Conservation (phyloP, 2,329 filamentous ascomycete species). For the Trichoderma koningiopsis region DNA sequence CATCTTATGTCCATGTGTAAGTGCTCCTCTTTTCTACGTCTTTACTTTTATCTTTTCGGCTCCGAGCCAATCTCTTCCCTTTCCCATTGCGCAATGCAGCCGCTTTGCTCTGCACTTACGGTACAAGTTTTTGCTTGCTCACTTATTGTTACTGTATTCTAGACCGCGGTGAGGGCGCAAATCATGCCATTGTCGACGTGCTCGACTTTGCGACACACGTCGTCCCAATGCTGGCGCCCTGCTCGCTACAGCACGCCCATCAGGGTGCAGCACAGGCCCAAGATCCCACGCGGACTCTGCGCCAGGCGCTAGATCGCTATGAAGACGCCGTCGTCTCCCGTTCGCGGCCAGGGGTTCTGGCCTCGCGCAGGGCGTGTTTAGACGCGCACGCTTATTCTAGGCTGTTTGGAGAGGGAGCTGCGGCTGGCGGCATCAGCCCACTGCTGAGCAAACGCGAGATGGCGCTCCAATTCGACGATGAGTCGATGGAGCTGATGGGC, state of each 20-base stretch:
- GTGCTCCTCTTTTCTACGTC: conserved; percentile 30
- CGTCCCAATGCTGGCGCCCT: conserved; percentile 28
- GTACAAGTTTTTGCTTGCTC: neutral
- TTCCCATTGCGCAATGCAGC: neutral
- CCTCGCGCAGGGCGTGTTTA: conserved; percentile 54
- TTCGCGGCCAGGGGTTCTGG: conserved; percentile 49
- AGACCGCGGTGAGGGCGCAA: conserved; percentile 61
- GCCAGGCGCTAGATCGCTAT: conserved; percentile 43
- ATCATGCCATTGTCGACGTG: conserved; percentile 58
- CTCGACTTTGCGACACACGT: conserved; percentile 45
- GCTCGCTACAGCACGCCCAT: neutral
- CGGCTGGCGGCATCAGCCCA: conserved; percentile 36
- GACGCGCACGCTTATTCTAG: conserved; percentile 55
- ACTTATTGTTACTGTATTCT: neutral
- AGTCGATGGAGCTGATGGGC: conserved; percentile 14
- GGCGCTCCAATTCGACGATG: conserved; percentile 38
- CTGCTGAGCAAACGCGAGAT: conserved; percentile 44
- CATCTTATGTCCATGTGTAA: conserved; percentile 64
- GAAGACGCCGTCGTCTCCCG: conserved; percentile 49
- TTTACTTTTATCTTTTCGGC: neutral
- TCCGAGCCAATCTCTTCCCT: neutral
- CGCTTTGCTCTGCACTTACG: neutral
- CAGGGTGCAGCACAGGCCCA: neutral
- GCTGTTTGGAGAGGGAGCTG: conserved; percentile 35
- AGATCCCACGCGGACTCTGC: conserved; percentile 26